phyloP scores from a whole-genome alignment of 805 yeast genomes.

The Limtongozyma cylindracea region DNA sequence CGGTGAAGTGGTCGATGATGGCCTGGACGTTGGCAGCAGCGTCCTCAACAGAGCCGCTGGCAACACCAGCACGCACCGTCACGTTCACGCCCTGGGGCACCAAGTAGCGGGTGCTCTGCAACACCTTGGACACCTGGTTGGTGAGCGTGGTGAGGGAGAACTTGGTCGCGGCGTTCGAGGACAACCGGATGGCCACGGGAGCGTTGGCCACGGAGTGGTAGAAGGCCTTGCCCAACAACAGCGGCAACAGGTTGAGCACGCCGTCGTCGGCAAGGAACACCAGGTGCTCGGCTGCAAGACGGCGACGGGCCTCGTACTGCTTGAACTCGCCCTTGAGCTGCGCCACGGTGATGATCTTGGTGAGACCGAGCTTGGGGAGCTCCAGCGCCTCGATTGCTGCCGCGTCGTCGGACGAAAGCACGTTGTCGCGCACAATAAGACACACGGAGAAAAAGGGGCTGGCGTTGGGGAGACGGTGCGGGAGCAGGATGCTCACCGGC shows the following conservation, averaged over 20 bases:
- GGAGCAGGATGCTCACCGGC: conserved; percentile 20
- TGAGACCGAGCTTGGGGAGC: conserved; percentile 15
- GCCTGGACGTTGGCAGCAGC: conserved; percentile 34
- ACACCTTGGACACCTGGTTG: conserved; percentile 31
- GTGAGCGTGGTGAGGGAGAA: conserved; percentile 23
- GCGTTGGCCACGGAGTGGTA: conserved; percentile 24
- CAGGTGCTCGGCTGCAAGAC: conserved; percentile 41
- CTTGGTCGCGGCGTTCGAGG: conserved; percentile 9
- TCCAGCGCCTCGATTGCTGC: conserved; percentile 22
- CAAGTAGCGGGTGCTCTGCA: conserved; percentile 30
- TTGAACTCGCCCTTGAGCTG: conserved; percentile 70
- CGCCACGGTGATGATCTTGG: conserved; percentile 38
- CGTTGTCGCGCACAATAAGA: conserved; percentile 40
- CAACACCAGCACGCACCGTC: conserved; percentile 40
- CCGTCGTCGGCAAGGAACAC: conserved; percentile 71
- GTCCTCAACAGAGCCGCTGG: conserved; percentile 11
- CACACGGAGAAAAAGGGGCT: conserved; percentile 28
- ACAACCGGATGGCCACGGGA: conserved; percentile 39
- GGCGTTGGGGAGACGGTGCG: too few species aligned
- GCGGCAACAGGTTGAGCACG: conserved; percentile 57
- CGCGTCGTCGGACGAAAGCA: conserved; percentile 16
- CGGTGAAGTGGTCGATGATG: conserved; percentile 21
- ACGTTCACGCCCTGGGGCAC: conserved; percentile 56
- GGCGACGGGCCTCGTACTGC: conserved; percentile 72
- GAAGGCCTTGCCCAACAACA: conserved; percentile 59